Evolutionary conservation across 2,329 filamentous ascomycete genomes (phyloP), one percentile per base, ranked within the genome.

Genomic region (Aspergillus texensis): DNA sequence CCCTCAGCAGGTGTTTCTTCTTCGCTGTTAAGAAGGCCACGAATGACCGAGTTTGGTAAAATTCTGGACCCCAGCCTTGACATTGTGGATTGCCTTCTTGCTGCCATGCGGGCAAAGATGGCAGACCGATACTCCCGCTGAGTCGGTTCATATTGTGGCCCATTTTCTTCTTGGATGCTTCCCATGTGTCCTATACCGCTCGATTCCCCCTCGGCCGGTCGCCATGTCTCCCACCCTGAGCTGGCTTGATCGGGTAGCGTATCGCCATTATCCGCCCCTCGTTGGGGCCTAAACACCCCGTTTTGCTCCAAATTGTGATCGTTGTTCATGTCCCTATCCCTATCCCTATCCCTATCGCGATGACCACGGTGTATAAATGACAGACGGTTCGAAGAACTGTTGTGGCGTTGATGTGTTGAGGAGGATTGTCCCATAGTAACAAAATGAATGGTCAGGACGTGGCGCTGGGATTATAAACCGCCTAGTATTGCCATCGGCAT

Each of bases 41-140:
- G 76, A 30, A 79, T 78, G 19, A 81, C 79, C 14, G 78, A 78
- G 62, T 81, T 80, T 41, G 82, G 81, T n/a, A 83, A 67, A 32
- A 84, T 75, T 63, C 81, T 76, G 24, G 81, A 82, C 16, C 81
- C 80, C 50, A 84, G 70, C 45, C 82, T 74, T 58, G 81, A 83
- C 77, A 84, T 81, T 16, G 80, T 77, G 5, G 81, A 82, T 63
- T 79, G 80, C 62, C 80, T 75, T 67, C 79, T 76, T 39, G 76
- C 71, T 58, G 77, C 73, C 64, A 80, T 70, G 62, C 74, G 68
- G 67, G 76, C 62, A 67, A 79, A 64, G 36, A 75, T 70, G 62
- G 74, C 69, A 43, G 71, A 72, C 43, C 71, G 73, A 61, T 68
- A 73, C 46, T 76, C 75, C 19, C 73, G 71, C 39, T 76, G 69